Conservation (phyloP, 441 rosid species). For the Francoa sonchifolia region DNA sequence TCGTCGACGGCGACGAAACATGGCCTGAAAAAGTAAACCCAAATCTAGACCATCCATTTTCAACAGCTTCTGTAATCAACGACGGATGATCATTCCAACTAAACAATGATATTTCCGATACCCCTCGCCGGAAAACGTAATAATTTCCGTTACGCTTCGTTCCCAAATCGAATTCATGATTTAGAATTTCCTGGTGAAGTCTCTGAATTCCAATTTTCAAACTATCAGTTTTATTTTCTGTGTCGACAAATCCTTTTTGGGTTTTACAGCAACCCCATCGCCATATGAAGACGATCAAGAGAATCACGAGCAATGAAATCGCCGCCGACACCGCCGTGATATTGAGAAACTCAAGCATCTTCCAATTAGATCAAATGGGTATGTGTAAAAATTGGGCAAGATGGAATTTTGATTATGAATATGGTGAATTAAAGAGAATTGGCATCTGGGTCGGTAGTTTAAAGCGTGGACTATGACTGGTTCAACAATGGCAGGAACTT, state of each 20-base stretch:
- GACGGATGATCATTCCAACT: constrained; percentile 70
- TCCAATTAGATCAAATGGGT: too few species aligned
- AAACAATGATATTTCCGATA: constrained; percentile 35
- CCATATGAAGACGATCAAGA: not conserved
- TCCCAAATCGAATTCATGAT: constrained; percentile 35
- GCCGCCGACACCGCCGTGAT: constrained; percentile 5
- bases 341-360: too few species aligned
- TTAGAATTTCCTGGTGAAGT: constrained; percentile 34
- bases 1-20: constrained; percentile 30
- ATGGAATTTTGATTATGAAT: too few species aligned
- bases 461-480: too few species aligned
- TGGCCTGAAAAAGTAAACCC: constrained; percentile 50
- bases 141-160: constrained; percentile 29
- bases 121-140: constrained; percentile 32
- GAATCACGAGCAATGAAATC: not conserved
- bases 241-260: not conserved
- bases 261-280: not conserved
- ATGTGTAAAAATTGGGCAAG: too few species aligned
- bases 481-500: too few species aligned
- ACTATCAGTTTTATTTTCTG: not conserved
- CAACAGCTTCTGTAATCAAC: constrained; percentile 59
- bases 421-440: too few species aligned
- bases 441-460: too few species aligned
- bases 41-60: constrained; percentile 83
- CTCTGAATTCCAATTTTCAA: not conserved